Conservation (phyloP, 305 asterid species). For the Solanum hybrid region DNA sequence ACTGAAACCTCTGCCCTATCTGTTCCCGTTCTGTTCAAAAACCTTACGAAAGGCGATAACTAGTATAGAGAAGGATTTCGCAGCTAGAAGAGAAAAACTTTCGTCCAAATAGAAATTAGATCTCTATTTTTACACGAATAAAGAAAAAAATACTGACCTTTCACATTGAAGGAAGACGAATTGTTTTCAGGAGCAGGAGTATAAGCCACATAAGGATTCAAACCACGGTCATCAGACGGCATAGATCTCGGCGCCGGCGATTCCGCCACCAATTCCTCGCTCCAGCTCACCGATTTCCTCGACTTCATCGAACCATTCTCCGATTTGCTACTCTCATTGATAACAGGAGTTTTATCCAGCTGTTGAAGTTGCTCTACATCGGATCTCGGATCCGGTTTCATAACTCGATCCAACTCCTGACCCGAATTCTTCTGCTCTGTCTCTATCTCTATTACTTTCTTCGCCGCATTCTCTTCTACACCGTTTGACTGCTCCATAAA, state of each 20-base stretch:
- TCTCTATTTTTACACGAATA: not conserved
- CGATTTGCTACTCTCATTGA: conserved; percentile 20
- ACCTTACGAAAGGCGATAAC: not conserved
- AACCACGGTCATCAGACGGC: conserved; percentile 31
- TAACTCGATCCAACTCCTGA: conserved; percentile 20
- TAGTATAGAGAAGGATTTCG: not conserved
- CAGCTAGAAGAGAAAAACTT: not conserved
- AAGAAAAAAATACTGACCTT: conserved; percentile 21
- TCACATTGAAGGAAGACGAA: conserved; percentile 51
- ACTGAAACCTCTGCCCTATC: not conserved
- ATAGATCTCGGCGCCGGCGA: conserved; percentile 27
- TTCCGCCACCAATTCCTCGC: conserved; percentile 60
- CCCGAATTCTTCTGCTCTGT: conserved; percentile 15
- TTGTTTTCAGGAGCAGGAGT: conserved; percentile 38
- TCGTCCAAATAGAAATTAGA: not conserved
- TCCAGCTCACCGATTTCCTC: conserved; percentile 73
- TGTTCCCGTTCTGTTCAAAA: not conserved
- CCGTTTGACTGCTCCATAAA: conserved; percentile 42
- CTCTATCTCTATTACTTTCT: not conserved
- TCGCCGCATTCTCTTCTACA: not conserved
- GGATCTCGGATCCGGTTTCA: conserved; percentile 16
- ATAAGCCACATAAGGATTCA: conserved; percentile 57
- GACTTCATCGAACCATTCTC: conserved; percentile 20
- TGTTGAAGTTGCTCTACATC: not conserved
- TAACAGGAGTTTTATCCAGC: conserved; percentile 13